These are phyloP conservation scores for Bifiguratus adelaidae DNA, from an alignment of 192 early-diverging fungal species.

Conservation along the genomic window DNA sequence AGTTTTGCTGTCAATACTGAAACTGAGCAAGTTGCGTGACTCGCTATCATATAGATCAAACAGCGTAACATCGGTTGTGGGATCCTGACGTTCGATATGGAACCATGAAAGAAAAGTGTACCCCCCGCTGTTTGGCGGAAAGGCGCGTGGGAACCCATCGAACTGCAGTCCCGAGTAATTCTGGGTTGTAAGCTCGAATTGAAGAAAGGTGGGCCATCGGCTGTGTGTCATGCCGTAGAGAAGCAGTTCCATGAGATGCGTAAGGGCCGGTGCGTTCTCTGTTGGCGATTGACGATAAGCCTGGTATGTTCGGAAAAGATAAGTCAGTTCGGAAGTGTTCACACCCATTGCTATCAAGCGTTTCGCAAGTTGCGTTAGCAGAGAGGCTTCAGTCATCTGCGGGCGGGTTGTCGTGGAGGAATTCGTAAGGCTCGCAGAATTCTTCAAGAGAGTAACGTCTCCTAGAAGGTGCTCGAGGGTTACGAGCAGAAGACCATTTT, in stretches of 20 bases:
- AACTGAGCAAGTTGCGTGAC: constrained; percentile 23
- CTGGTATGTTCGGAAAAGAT: constrained; percentile 42
- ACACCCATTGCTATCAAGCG: constrained; percentile 44
- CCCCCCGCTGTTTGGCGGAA: constrained; percentile 40
- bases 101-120: constrained; percentile 55
- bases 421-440: neutral
- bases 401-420: constrained; percentile 2
- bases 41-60: constrained; percentile 38
- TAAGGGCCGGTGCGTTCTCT: constrained; percentile 17
- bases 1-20: constrained; percentile 32
- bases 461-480: constrained; percentile 10
- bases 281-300: constrained; percentile 8
- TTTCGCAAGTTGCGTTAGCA: constrained; percentile 32
- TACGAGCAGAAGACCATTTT: constrained; percentile 31
- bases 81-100: constrained; percentile 44
- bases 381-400: constrained; percentile 14
- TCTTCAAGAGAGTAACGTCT: neutral
- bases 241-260: constrained; percentile 33
- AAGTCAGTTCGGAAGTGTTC: constrained; percentile 36
- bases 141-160: constrained; percentile 26
- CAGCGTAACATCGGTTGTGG: constrained; percentile 22
- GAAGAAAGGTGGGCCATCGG: constrained; percentile 50
- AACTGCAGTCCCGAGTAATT: constrained; percentile 29
- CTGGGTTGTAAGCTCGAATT: constrained; percentile 33
- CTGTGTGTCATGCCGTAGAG: constrained; percentile 36